Percentiles rank a stretch among this genome's conserved stretches.
phyloP scores from a whole-genome alignment of 331 rosid genomes.

The Quercus phellos region DNA sequence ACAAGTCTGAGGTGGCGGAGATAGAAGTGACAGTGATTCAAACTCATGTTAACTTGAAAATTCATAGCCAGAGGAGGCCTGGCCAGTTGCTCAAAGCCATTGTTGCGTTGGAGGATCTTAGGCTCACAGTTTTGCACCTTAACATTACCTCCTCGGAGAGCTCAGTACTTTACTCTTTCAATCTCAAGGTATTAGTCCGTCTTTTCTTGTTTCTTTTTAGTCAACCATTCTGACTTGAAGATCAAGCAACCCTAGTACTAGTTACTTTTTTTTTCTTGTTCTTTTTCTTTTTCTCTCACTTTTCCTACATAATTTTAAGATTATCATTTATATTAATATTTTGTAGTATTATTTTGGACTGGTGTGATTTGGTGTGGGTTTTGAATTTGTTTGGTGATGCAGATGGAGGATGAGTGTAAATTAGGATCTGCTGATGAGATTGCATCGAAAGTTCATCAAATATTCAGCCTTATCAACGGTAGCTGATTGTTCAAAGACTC shows the following conservation, averaged over 20 bases:
- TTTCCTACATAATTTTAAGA: background rate
- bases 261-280: slow-evolving; percentile 12
- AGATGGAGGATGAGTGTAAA: slow-evolving; percentile 86
- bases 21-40: slow-evolving; percentile 77
- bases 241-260: slow-evolving; percentile 40
- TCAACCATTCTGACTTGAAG: slow-evolving; percentile 57
- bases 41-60: slow-evolving; percentile 86
- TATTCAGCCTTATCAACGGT: slow-evolving; percentile 56
- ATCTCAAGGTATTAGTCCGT: slow-evolving; percentile 78
- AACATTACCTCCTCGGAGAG: slow-evolving; percentile 64
- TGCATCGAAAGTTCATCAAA: slow-evolving; percentile 63
- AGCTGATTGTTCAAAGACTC: slow-evolving; percentile 22
- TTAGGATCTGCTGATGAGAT: slow-evolving; percentile 73
- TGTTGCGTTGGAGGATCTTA: slow-evolving; percentile 73
- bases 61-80: slow-evolving; percentile 50
- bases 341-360: background rate
- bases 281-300: too few species aligned
- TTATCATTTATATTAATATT: background rate
- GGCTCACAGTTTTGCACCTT: slow-evolving; percentile 76
- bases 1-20: slow-evolving; percentile 62
- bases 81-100: slow-evolving; percentile 70
- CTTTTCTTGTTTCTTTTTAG: slow-evolving; percentile 15
- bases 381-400: slow-evolving; percentile 15
- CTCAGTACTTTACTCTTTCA: slow-evolving; percentile 78
- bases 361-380: background rate